Conservation (phyloP, 805 yeast genomes). For the Maudiozyma turicensis region DNA sequence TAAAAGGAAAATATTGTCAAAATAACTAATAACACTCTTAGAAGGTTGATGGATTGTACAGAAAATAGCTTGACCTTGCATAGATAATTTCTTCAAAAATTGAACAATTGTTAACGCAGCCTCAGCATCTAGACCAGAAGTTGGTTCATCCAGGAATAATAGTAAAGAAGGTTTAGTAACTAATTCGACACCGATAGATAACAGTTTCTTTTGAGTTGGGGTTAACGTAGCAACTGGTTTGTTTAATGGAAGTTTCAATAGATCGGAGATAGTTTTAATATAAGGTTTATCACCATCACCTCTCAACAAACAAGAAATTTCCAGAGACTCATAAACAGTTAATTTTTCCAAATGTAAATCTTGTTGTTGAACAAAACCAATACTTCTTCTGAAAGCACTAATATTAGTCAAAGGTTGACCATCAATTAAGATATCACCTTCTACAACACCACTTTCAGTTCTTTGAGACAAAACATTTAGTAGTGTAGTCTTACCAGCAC, state of each 20-base stretch:
- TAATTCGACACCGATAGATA: slow-evolving; percentile 47
- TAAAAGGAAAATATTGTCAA: slow-evolving; percentile 50
- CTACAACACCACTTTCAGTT: slow-evolving; percentile 43
- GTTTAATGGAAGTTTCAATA: slow-evolving; percentile 34
- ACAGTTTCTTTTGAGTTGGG: slow-evolving; percentile 45
- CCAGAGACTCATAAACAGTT: slow-evolving; percentile 45
- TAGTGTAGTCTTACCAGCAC: slow-evolving; percentile 57
- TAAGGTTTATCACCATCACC: slow-evolving; percentile 27
- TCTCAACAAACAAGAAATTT: slow-evolving; percentile 43
- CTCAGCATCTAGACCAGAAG: slow-evolving; percentile 51
- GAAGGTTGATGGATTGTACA: slow-evolving; percentile 64
- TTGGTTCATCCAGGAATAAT: slow-evolving; percentile 51
- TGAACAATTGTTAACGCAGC: slow-evolving; percentile 51
- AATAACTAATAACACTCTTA: slow-evolving; percentile 48
- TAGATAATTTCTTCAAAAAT: slow-evolving; percentile 40
- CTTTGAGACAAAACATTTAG: slow-evolving; percentile 45
- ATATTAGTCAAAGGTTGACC: slow-evolving; percentile 36
- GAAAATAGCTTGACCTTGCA: slow-evolving; percentile 47
- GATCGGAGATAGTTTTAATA: slow-evolving; percentile 31
- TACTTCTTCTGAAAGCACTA: slow-evolving; percentile 41
- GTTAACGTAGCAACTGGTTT: slow-evolving; percentile 44
- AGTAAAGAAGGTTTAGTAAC: slow-evolving; percentile 46
- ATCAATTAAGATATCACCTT: slow-evolving; percentile 51
- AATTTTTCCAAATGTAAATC: slow-evolving; percentile 43
- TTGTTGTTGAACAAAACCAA: slow-evolving; percentile 54